Base-by-base conservation (phyloP, 768 basidiomycete species). In the Naematelia aurantialba region DNA sequence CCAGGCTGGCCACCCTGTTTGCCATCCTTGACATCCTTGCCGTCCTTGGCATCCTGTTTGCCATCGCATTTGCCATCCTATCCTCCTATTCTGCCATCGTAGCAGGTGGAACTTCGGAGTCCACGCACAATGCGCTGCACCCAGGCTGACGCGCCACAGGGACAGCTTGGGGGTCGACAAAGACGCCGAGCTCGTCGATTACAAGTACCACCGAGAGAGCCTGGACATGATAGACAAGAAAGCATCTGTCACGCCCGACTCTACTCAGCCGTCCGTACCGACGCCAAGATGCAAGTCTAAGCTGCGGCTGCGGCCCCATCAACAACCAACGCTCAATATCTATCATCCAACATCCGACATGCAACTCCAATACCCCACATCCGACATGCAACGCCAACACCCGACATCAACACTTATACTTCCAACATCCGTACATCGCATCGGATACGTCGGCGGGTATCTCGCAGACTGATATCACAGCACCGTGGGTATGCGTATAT, bases 131-230 rank as follows among this genome's bases (percentile, higher is more conserved):
- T n/a, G n/a, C n/a, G n/a, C n/a, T n/a, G n/a, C n/a, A n/a, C n/a
- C n/a, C n/a, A n/a, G n/a, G n/a, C n/a, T n/a, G n/a, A n/a, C n/a
- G n/a, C n/a, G n/a, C 5, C 17, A 3, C 30, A 62, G 61, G 62
- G 59, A 65, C n/a, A 65, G 63, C 29, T 59, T 65, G 25, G 55
- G 47, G 21, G 5, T 62, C 52, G 24, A 53, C 12, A 42, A n/a
- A n/a, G n/a, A n/a, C n/a, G n/a, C n/a, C n/a, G n/a, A n/a, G n/a
- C n/a, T n/a, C n/a, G n/a, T n/a, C n/a, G n/a, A n/a, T n/a, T n/a
- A n/a, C n/a, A n/a, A n/a, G n/a, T n/a, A n/a, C n/a, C n/a, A 44
- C 21, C 27, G 42, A 2, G 21, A 25, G 24, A 39, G 17, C 34
- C 17, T 39, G 34, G 34, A 39, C 34, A 17, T 8, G 34, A 39